These are phyloP conservation scores for Colletotrichum liaoningense DNA, from an alignment of 2,329 filamentous ascomycete species.

Conservation along the genomic window DNA sequence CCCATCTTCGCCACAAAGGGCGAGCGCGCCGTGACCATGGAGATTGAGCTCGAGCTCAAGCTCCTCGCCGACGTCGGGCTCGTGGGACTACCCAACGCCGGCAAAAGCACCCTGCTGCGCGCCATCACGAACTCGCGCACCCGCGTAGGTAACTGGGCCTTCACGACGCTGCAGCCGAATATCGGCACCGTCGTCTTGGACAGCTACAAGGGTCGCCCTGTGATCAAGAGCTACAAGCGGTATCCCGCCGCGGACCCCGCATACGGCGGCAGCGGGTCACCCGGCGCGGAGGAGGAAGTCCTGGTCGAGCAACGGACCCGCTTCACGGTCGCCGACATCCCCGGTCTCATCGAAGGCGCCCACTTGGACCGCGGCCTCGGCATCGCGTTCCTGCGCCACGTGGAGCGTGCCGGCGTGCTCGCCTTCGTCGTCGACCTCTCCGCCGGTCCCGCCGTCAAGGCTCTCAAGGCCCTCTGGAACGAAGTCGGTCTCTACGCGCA, in stretches of 20 bases:
- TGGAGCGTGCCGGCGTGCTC: constrained; percentile 91
- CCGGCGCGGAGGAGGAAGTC: constrained; percentile 55
- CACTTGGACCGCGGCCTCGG: constrained; percentile 93
- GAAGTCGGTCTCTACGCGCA: constrained; percentile 91
- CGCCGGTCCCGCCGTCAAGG: constrained; percentile 81
- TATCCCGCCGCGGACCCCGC: constrained; percentile 42
- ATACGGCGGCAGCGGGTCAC: constrained; percentile 42
- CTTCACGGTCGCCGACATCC: constrained; percentile 96
- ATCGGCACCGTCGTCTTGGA: constrained; percentile 97
- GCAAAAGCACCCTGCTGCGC: constrained; percentile 92
- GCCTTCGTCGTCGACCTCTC: constrained; percentile 93
- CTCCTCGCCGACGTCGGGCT: constrained; percentile 94
- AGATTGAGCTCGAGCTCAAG: constrained; percentile 91
- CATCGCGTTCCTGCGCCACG: constrained; percentile 90
- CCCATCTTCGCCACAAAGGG: constrained; percentile 93
- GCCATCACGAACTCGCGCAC: constrained; percentile 90
- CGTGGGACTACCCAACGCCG: constrained; percentile 94
- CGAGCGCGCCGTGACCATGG: constrained; percentile 80
- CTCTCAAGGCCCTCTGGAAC: constrained; percentile 85
- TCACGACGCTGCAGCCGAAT: constrained; percentile 94
- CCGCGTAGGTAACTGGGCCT: constrained; percentile 93
- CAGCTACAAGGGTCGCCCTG: constrained; percentile 81
- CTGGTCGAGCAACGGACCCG: constrained; percentile 73
- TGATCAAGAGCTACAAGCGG: constrained; percentile 52
- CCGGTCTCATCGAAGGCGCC: constrained; percentile 90